Conservation (phyloP, 2,329 filamentous ascomycete genomes). For the Fusarium dimerum region DNA sequence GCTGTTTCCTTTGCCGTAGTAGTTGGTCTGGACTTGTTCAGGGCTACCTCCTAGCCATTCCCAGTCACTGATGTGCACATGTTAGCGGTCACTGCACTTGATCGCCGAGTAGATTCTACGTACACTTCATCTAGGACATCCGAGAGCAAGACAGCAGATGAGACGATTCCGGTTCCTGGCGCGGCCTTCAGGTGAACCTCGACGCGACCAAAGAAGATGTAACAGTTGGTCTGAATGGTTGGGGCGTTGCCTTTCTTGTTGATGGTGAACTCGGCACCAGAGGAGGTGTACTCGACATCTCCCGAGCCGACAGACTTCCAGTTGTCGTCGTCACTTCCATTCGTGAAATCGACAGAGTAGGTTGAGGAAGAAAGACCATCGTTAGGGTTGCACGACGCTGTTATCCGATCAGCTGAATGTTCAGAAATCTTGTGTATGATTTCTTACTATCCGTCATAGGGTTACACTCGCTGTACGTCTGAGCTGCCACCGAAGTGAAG, state of each 20-base stretch:
- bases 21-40: conserved; percentile 73
- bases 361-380: conserved; percentile 15
- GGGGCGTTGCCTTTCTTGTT: conserved; percentile 56
- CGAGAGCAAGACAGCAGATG: conserved; percentile 73
- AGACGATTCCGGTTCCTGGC: conserved; percentile 73
- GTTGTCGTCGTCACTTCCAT: conserved; percentile 20
- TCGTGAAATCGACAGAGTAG: conserved; percentile 22
- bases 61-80: conserved; percentile 55
- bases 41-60: conserved; percentile 72
- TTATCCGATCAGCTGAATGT: not conserved
- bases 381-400: conserved; percentile 12
- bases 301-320: conserved; percentile 22
- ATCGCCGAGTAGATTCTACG: not conserved
- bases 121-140: conserved; percentile 63
- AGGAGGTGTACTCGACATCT: conserved; percentile 16
- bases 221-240: conserved; percentile 69
- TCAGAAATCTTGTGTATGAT: not conserved
- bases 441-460: conserved; percentile 20
- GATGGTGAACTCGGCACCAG: conserved; percentile 50
- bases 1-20: conserved; percentile 68
- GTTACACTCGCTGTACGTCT: conserved; percentile 21
- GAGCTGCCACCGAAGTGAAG: conserved; percentile 13
- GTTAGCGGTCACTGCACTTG: not conserved
- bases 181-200: conserved; percentile 71
- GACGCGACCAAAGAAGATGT: conserved; percentile 81